Percentiles rank a stretch among this genome's conserved stretches.
These are phyloP conservation scores for Perkinsus marinus DNA, from an alignment of 169 alveolate genomes.

Conservation along the genomic window DNA sequence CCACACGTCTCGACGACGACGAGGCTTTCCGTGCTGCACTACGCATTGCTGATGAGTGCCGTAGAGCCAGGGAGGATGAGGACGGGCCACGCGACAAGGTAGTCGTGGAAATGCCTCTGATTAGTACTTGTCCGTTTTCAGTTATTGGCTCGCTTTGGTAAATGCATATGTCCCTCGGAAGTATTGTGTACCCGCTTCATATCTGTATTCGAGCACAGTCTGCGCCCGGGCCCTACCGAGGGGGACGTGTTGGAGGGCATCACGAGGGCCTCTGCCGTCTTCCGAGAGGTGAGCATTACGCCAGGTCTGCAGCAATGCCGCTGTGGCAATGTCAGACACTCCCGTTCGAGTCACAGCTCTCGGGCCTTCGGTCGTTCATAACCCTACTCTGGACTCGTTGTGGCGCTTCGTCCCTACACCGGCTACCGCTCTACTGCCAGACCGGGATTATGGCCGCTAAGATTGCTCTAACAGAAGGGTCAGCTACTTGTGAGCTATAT, in stretches of 20 bases:
- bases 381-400: background rate
- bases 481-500: too few species aligned
- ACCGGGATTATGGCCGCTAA: background rate
- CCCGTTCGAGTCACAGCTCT: background rate
- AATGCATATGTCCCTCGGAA: background rate
- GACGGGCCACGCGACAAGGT: background rate
- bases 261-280: background rate
- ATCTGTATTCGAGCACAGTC: background rate
- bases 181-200: background rate
- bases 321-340: too few species aligned
- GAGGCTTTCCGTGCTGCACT: background rate
- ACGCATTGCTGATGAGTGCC: background rate
- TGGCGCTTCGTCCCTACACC: background rate
- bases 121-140: background rate
- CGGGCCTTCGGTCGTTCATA: background rate
- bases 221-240: background rate
- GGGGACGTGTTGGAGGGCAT: background rate
- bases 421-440: background rate
- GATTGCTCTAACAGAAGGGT: background rate
- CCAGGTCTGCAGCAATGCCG: too few species aligned
- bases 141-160: background rate
- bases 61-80: background rate
- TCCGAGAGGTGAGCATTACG: background rate
- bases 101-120: background rate
- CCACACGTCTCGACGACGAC: background rate